phyloP scores from a whole-genome alignment of 2,329 filamentous ascomycete genomes.

The Juglanconis sp. region DNA sequence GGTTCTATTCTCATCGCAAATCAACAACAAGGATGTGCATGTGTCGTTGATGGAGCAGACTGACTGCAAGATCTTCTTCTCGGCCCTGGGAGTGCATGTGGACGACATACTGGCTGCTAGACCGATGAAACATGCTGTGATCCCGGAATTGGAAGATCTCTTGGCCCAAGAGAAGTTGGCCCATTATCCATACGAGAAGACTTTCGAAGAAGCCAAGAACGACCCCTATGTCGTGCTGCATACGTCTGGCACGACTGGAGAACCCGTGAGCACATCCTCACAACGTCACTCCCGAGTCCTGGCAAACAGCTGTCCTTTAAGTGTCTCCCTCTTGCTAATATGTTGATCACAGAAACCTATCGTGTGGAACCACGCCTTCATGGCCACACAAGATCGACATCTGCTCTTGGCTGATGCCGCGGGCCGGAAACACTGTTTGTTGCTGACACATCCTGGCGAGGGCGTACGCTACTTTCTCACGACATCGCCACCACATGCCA shows the following conservation, averaged over 20 bases:
- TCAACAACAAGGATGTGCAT: constrained; percentile 21
- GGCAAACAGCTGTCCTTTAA: background rate
- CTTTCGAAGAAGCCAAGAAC: constrained; percentile 3
- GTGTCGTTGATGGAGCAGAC: constrained; percentile 21
- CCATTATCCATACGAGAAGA: constrained; percentile 22
- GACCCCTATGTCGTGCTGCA: constrained; percentile 21
- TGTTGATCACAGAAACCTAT: constrained; percentile 11
- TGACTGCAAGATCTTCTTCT: constrained; percentile 20
- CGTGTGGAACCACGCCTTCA: constrained; percentile 18
- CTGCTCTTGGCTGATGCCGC: constrained; percentile 16
- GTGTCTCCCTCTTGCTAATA: background rate
- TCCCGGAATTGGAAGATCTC: constrained; percentile 20
- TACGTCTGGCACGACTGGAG: constrained; percentile 23
- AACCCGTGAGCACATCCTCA: constrained; percentile 16
- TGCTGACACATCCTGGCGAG: constrained; percentile 9
- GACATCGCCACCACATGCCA: constrained; percentile 20
- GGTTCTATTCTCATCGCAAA: constrained; percentile 22
- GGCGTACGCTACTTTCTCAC: constrained; percentile 18
- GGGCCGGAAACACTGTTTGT: constrained; percentile 15
- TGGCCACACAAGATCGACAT: constrained; percentile 8
- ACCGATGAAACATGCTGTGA: constrained; percentile 16
- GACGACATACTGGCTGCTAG: constrained; percentile 19
- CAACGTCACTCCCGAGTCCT: background rate
- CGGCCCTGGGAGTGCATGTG: constrained; percentile 17
- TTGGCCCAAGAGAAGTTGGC: constrained; percentile 10